A percentile compares a stretch with the other conserved stretches of the same genome.
phyloP scores from a whole-genome alignment of 768 basidiomycete species.

The Calocera cornea region DNA sequence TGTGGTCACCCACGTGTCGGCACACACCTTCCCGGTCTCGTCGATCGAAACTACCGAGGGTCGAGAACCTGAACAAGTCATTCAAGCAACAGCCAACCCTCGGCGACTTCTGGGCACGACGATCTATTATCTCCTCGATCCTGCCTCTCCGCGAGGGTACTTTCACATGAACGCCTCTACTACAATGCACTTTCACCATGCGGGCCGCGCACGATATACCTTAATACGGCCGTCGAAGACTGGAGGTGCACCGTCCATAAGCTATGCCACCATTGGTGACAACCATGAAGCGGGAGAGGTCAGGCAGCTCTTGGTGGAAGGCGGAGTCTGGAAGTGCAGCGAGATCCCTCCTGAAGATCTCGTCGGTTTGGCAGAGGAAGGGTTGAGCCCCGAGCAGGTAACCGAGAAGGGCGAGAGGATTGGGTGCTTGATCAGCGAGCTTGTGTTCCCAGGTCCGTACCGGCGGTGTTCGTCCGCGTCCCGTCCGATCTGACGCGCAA shows the following conservation, averaged over 20 bases:
- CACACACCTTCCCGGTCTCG: background rate
- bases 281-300: slow-evolving; percentile 33
- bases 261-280: slow-evolving; percentile 32
- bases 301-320: slow-evolving; percentile 32
- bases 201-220: slow-evolving; percentile 39
- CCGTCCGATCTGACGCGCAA: background rate
- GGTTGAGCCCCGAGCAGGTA: slow-evolving; percentile 12
- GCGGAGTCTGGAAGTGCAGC: slow-evolving; percentile 27
- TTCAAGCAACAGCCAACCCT: slow-evolving; percentile 14
- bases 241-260: slow-evolving; percentile 24
- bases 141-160: slow-evolving; percentile 29
- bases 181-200: slow-evolving; percentile 41
- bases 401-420: slow-evolving; percentile 16
- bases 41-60: background rate
- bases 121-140: slow-evolving; percentile 38
- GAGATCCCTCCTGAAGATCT: slow-evolving; percentile 25
- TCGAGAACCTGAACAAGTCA: background rate
- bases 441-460: slow-evolving; percentile 36
- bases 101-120: slow-evolving; percentile 30
- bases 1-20: background rate
- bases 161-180: slow-evolving; percentile 40
- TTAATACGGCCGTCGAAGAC: slow-evolving; percentile 27
- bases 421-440: slow-evolving; percentile 45
- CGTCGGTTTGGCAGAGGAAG: slow-evolving; percentile 1
- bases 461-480: background rate